Evolutionary conservation across 1,284 basidiomycete species (phyloP), one percentile per base, ranked within the genome.

Genomic region (Irpex sp.): DNA sequence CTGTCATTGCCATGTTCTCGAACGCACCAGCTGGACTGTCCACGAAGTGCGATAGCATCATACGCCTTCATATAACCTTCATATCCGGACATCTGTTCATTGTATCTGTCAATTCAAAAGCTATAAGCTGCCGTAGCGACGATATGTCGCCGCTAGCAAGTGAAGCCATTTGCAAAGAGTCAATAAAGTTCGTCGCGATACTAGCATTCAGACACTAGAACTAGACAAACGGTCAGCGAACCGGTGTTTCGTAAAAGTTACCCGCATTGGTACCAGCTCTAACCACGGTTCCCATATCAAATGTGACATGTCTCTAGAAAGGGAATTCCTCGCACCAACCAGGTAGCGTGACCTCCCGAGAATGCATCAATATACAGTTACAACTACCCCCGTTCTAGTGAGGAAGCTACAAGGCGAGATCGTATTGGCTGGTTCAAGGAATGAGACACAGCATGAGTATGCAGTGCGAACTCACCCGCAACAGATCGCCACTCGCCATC

Each of bases 371-470:
- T 43, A 43, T 15, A 43, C 39, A 43, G 8, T 43, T 15, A 9
- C 39, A 43, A 43, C 39, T 43, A 43, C 39, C 39, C 39, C 39
- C 39, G 39, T 43, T 15, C 39, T 43, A 9, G 39, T 43, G 39
- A 43, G 39, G 39, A 43, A 43, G 39, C 39, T 15, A 43, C 15
- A 15, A 43, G 39, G 8, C 8, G 39, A 43, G 39, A 43, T 43
- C 39, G 39, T 43, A 49, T 62, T 65, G 63, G 66, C 64, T 33
- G 56, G 17, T 19, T 57, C 13, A 35, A 26, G 11, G 13, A 37
- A 35, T 19, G n/a, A 57, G 26, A 31, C 21, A 33, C 21, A 57
- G 11, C 21, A 19, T 13, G 13, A 13, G 26, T 9, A 9, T 43
- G 39, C 39, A 57, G 43, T 6, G 36, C 46, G 53, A 17, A 26